Conservation (phyloP, 2,329 filamentous ascomycete genomes). For the Hirsutella thompsonii region DNA sequence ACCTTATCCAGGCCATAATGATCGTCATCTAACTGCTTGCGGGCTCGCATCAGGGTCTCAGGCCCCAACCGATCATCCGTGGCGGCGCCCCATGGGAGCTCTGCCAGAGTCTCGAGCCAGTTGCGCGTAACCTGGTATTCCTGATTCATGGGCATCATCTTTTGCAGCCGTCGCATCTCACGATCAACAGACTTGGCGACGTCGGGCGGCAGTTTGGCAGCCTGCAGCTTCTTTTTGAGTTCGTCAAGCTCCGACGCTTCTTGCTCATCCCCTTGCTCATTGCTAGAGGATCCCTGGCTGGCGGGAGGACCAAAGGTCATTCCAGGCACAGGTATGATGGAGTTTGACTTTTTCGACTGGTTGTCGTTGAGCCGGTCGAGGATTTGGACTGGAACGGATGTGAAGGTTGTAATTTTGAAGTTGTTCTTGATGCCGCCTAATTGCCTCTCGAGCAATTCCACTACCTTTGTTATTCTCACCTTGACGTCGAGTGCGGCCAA, state of each 20-base stretch:
- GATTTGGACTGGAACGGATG: slow-evolving; percentile 50
- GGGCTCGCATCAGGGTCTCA: slow-evolving; percentile 64
- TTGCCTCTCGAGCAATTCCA: slow-evolving; percentile 73
- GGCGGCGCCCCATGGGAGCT: slow-evolving; percentile 80
- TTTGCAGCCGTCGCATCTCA: slow-evolving; percentile 76
- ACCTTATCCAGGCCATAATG: slow-evolving; percentile 95
- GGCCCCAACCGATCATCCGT: slow-evolving; percentile 79
- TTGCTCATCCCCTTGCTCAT: slow-evolving; percentile 53
- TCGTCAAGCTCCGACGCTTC: slow-evolving; percentile 86
- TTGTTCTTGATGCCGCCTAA: slow-evolving; percentile 75
- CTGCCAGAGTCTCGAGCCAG: slow-evolving; percentile 84
- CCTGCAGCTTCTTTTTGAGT: slow-evolving; percentile 74
- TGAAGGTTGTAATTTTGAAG: slow-evolving; percentile 72
- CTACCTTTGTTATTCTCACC: slow-evolving; percentile 65
- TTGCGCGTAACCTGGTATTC: slow-evolving; percentile 91
- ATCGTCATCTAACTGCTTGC: slow-evolving; percentile 86
- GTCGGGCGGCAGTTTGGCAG: slow-evolving; percentile 69
- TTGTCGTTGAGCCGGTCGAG: slow-evolving; percentile 37
- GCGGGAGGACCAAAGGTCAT: slow-evolving; percentile 21
- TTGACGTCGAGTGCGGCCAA: slow-evolving; percentile 71
- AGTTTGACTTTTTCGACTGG: slow-evolving; percentile 19
- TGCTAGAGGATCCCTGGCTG: slow-evolving; percentile 27
- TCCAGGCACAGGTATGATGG: slow-evolving; percentile 24
- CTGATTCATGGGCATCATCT: slow-evolving; percentile 93
- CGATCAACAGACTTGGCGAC: slow-evolving; percentile 83